Percentiles rank a stretch among this genome's conserved stretches.
Conservation (phyloP, 441 rosid genomes). For the Rhodomyrtus psidioides region DNA sequence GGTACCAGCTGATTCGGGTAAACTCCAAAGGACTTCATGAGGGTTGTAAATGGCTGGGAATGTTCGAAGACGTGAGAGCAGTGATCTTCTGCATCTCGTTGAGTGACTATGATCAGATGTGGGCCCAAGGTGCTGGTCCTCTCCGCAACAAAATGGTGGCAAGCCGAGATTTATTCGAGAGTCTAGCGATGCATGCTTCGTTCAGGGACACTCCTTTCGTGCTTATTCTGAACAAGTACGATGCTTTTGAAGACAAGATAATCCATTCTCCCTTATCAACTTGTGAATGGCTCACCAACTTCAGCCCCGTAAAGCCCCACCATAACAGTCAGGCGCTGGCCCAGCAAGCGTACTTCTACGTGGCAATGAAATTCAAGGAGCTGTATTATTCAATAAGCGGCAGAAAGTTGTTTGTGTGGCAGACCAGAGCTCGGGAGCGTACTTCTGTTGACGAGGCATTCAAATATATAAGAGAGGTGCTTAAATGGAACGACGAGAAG, state of each 20-base stretch:
- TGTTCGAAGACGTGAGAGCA: slow-evolving; percentile 17
- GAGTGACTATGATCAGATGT: slow-evolving; percentile 16
- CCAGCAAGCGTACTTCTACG: slow-evolving; percentile 7
- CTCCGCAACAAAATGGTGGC: slow-evolving; percentile 8
- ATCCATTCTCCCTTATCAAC: background rate
- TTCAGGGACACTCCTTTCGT: slow-evolving; percentile 10
- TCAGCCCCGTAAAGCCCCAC: slow-evolving; percentile 8
- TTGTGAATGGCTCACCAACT: slow-evolving; percentile 10
- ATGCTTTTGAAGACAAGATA: slow-evolving; percentile 12
- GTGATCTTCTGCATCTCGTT: slow-evolving; percentile 13
- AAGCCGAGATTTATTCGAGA: slow-evolving; percentile 8
- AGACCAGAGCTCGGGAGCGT: background rate
- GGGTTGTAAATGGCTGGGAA: slow-evolving; percentile 16
- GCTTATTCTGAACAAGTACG: slow-evolving; percentile 11
- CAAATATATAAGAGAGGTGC: slow-evolving; percentile 11
- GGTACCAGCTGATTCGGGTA: slow-evolving; percentile 16
- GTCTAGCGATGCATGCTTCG: slow-evolving; percentile 8
- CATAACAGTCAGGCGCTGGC: slow-evolving; percentile 2
- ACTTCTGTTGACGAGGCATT: slow-evolving; percentile 7
- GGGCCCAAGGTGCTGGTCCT: slow-evolving; percentile 1
- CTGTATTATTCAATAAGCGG: background rate
- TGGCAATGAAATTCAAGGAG: slow-evolving; percentile 11
- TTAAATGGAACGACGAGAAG: slow-evolving; percentile 14
- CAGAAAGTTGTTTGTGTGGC: slow-evolving; percentile 9
- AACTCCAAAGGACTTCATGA: slow-evolving; percentile 12